phyloP scores from a whole-genome alignment of 106 monocot genomes.

The Allium cepa region DNA sequence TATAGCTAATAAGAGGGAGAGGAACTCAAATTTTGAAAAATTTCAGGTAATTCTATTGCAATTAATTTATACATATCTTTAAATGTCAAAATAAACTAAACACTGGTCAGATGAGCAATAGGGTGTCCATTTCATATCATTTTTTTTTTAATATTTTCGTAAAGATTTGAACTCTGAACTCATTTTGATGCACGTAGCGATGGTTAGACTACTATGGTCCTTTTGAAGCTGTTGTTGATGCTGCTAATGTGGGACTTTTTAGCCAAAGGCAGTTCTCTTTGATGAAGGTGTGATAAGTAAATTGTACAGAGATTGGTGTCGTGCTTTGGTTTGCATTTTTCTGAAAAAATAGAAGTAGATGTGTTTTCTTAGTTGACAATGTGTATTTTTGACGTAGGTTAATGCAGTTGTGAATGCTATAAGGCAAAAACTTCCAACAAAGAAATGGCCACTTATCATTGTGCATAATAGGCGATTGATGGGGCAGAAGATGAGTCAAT shows the following conservation, averaged over 20 bases:
- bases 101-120: too few relatives aligned
- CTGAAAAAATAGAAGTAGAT: too few relatives aligned
- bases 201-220: constrained; percentile 92
- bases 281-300: constrained; percentile 30
- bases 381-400: constrained; percentile 30
- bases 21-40: constrained; percentile 48
- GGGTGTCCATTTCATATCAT: not conserved
- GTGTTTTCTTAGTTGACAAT: too few relatives aligned
- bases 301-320: not conserved
- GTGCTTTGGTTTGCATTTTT: not conserved
- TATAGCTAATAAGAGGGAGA: constrained; percentile 64
- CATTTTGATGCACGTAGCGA: constrained; percentile 28
- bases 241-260: constrained; percentile 82
- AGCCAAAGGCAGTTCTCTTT: constrained; percentile 61
- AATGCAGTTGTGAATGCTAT: constrained; percentile 77
- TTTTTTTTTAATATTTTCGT: not conserved
- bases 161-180: not conserved
- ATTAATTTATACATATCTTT: too few relatives aligned
- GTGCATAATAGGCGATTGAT: constrained; percentile 64
- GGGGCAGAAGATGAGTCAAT: constrained; percentile 41
- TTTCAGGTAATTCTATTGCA: constrained; percentile 42
- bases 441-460: constrained; percentile 70
- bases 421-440: constrained; percentile 62
- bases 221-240: constrained; percentile 92
- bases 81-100: too few relatives aligned